Evolutionary conservation across 352 stramenopile species (phyloP).

Genomic region (Phytophthora brassicae): DNA sequence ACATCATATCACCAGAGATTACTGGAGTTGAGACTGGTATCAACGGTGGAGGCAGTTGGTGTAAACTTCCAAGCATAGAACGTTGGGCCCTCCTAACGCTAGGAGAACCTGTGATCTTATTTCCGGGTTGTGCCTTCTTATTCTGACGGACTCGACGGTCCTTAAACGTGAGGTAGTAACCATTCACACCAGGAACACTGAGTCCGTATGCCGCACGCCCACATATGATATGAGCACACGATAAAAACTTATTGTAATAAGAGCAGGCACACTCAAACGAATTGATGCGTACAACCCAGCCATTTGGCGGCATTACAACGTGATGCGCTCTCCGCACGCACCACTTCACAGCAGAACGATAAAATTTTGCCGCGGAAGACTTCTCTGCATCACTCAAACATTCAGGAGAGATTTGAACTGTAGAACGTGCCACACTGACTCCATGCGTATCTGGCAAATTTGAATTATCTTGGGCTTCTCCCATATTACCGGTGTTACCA

Average conservation of each 20-base stretch:
- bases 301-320: conserved; percentile 1
- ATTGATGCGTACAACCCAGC: conserved; percentile 1
- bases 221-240: conserved; percentile 7
- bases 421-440: background rate
- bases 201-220: background rate
- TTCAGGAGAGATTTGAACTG: background rate
- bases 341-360: background rate
- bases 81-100: background rate
- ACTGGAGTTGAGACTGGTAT: background rate
- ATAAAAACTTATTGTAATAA: conserved; percentile 11
- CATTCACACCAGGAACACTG: background rate
- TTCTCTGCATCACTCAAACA: conserved; percentile 1
- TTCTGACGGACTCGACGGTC: background rate
- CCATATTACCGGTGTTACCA: background rate
- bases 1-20: background rate
- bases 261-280: background rate
- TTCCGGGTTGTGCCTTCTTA: background rate
- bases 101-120: background rate
- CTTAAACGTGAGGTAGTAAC: background rate
- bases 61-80: background rate
- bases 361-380: background rate
- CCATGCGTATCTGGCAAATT: background rate
- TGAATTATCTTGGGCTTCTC: background rate
- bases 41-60: background rate
- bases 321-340: background rate